Evolutionary conservation across 345 rosid species (phyloP), one percentile per base, ranked within the genome.

Genomic region (Heritiera littoralis): DNA sequence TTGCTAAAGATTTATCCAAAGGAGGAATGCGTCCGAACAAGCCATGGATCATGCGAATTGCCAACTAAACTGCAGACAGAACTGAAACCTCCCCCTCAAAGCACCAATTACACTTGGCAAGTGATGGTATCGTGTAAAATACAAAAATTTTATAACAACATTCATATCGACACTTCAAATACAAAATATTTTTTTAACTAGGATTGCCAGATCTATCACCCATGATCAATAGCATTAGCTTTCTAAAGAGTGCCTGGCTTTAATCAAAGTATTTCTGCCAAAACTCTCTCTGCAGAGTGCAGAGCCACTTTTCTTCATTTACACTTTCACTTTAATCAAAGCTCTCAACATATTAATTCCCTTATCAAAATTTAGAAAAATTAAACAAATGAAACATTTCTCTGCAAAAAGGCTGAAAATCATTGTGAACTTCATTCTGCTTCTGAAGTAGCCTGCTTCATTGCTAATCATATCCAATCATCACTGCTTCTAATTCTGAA

Each of bases 301-400:
- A 72, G 35, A 72, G 4, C 7, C 55, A 35, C 9, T 23, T 52
- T 38, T 38, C 41, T 55, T 72, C 51, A 18, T 73, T 72, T 73
- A 55, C 77, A 55, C 14, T 73, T 38, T 73, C 32, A 76, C 46
- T 63, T 63, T 76, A 28, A 63, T 30, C 45, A 48, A 76, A 75
- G 15, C 13, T 32, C 41, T 43, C 12, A 3, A n/a, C 41, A 14
- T 23, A 35, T 35, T 35, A 35, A 35, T 35, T 35, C 38, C 38
- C 38, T 35, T n/a, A 75, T 23, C 74, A 72, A 38, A 72, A 32
- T 12, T 12, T 5, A 52, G 35, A 13, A 35, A 38, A 73, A 73
- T 23, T 23, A 41, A 41, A 15, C 55, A 73, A 35, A 35, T 35
- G 38, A 35, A 35, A n/a, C 32, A 55, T 49, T 54, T 32, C 54